Evolutionary conservation across 306 rosid species (phyloP).

Genomic region (Casuarina equisetifolia): DNA sequence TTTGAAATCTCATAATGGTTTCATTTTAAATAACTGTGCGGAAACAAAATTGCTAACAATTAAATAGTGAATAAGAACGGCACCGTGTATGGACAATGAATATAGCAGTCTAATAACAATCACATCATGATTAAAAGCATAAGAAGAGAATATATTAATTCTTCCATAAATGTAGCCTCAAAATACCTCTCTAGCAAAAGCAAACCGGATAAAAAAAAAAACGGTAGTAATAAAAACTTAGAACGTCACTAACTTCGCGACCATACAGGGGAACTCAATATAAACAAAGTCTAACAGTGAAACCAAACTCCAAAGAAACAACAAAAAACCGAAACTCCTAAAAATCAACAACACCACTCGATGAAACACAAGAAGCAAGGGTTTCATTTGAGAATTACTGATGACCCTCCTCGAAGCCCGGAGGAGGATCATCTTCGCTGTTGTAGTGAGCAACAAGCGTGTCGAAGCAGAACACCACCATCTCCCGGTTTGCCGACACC

Average conservation of each 20-base stretch:
- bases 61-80: not conserved
- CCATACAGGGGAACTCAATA: not conserved
- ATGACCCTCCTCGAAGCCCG: constrained; percentile 90
- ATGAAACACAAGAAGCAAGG: constrained; percentile 3
- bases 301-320: not conserved
- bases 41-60: not conserved
- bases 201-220: not conserved
- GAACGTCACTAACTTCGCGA: not conserved
- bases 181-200: not conserved
- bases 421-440: constrained; percentile 67
- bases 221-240: not conserved
- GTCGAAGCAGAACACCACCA: constrained; percentile 94
- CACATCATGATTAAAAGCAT: not conserved
- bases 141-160: not conserved
- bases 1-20: not conserved
- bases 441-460: constrained; percentile 88
- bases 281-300: not conserved
- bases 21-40: no score
- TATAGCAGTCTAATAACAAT: not conserved
- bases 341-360: not conserved
- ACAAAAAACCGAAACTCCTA: not conserved
- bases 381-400: constrained; percentile 51
- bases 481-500: constrained; percentile 91
- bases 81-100: not conserved
- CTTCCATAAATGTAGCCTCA: not conserved